Evolutionary conservation across 176 grass and related monocot species (phyloP), one percentile per base, ranked within the genome.

Genomic region (Lolium rigidum): DNA sequence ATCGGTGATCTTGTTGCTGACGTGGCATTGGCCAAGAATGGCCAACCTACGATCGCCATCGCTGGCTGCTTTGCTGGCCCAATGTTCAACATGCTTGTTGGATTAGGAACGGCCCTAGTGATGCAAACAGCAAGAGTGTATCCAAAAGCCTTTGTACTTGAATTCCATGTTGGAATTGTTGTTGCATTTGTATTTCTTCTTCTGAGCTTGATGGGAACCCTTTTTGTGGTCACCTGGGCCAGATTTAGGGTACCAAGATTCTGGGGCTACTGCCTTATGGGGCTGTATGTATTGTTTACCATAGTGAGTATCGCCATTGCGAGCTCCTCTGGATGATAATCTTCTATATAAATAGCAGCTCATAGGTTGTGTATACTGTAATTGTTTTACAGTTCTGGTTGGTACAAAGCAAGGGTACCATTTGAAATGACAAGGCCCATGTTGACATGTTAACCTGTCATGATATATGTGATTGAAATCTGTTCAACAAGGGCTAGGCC

Each of bases 41-140:
- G 90, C 17, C 88, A 94, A 47, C 90, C 97, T 51, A 82, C 83
- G n/a, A 89, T 99, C 11, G 97, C 97, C 76, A 86, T 94, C 8
- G 97, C 94, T 41, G 97, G 97, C 65, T 99, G 94, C 81, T 99
- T 99, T 85, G 97, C 94, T 12, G 94, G 97, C 12, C 94, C 97
- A 61, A 98, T 98, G 91, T 94, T 95, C 87, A 96, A 99, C 70
- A 99, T 94, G 97, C 79, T 99, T 67, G 92, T 99, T 61, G 94
- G 97, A 17, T 86, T 96, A 76, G 94, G 94, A 50, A 85, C 90
- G 15, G 94, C 94, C 49, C 87, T 96, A 24, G 88, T 99, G 37
- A 87, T 93, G 77, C 91, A 96, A n/a, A 94, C 97, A 75, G 83
- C 90, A 55, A 92, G 90, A 55, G 85, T 94, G 15, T 91, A 99